phyloP scores from a whole-genome alignment of 2,329 filamentous ascomycete species.

The Celoporthe dispersa region DNA sequence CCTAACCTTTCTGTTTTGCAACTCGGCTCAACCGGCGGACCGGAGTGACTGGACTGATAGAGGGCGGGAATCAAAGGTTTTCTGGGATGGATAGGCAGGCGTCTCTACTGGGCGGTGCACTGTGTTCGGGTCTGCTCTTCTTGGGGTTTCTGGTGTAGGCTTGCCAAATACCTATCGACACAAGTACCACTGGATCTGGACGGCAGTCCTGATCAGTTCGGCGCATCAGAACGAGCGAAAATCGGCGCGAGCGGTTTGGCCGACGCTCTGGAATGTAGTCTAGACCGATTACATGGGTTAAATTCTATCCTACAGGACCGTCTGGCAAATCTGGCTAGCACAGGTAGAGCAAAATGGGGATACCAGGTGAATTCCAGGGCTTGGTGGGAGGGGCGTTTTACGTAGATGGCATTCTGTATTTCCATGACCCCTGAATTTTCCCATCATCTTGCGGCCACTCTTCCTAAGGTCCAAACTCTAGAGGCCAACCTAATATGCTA shows the following conservation, averaged over 20 bases:
- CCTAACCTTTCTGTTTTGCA: constrained; percentile 8
- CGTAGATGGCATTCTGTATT: background rate
- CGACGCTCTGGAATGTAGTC: constrained; percentile 9
- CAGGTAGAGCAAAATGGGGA: constrained; percentile 19
- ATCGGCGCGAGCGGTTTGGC: constrained; percentile 10
- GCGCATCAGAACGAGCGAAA: background rate
- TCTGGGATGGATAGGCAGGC: constrained; percentile 10
- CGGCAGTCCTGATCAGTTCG: constrained; percentile 8
- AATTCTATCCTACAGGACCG: background rate
- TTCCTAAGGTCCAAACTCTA: background rate
- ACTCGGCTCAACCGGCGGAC: constrained; percentile 13
- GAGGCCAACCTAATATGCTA: too few species aligned
- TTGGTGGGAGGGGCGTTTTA: background rate
- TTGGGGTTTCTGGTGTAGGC: constrained; percentile 4
- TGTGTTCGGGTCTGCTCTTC: constrained; percentile 21
- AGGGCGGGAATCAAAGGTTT: background rate
- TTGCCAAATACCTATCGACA: constrained; percentile 5
- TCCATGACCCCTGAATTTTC: background rate
- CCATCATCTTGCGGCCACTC: background rate
- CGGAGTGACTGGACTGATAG: background rate
- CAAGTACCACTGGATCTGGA: constrained; percentile 12
- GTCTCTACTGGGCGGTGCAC: constrained; percentile 23
- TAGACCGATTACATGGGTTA: constrained; percentile 11
- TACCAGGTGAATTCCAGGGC: background rate
- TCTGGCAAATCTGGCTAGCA: constrained; percentile 17